Evolutionary conservation across 805 yeast genomes (phyloP).

Genomic region (Candida hungchunana): DNA sequence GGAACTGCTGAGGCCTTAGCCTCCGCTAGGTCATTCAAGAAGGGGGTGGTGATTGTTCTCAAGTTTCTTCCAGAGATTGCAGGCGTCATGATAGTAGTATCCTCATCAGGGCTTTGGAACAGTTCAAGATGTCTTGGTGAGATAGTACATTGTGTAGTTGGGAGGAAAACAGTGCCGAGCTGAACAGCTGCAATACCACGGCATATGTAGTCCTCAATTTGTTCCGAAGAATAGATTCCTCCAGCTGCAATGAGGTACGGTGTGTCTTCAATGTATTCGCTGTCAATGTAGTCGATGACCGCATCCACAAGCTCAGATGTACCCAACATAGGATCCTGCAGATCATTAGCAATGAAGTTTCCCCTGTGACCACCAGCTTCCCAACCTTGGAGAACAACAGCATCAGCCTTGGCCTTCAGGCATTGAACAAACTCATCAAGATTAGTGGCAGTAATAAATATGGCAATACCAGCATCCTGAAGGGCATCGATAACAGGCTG

Average conservation of each 20-base stretch:
- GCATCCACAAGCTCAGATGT: conserved; percentile 29
- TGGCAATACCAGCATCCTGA: conserved; percentile 34
- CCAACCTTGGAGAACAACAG: conserved; percentile 49
- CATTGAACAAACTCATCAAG: conserved; percentile 37
- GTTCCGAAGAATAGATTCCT: conserved; percentile 38
- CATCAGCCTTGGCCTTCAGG: conserved; percentile 37
- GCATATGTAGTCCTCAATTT: conserved; percentile 30
- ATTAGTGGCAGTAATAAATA: conserved; percentile 46
- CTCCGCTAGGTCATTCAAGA: conserved; percentile 18
- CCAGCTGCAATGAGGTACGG: conserved; percentile 47
- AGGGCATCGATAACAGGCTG: conserved; percentile 29
- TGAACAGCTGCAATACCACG: conserved; percentile 51
- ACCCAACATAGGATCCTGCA: conserved; percentile 29
- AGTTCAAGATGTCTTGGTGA: conserved; percentile 15
- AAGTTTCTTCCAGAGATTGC: conserved; percentile 25
- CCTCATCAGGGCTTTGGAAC: conserved; percentile 17
- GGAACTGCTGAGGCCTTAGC: conserved; percentile 12
- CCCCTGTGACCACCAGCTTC: conserved; percentile 71
- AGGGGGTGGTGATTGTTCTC: conserved; percentile 23
- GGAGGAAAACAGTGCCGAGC: conserved; percentile 49
- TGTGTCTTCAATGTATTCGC: not conserved
- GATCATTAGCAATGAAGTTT: conserved; percentile 34
- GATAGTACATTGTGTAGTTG: conserved; percentile 17
- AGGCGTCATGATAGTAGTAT: conserved; percentile 27
- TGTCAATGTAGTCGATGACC: conserved; percentile 20